phyloP scores from a whole-genome alignment of 192 early-diverging fungal species.

The Spizellomyces punctatus region DNA sequence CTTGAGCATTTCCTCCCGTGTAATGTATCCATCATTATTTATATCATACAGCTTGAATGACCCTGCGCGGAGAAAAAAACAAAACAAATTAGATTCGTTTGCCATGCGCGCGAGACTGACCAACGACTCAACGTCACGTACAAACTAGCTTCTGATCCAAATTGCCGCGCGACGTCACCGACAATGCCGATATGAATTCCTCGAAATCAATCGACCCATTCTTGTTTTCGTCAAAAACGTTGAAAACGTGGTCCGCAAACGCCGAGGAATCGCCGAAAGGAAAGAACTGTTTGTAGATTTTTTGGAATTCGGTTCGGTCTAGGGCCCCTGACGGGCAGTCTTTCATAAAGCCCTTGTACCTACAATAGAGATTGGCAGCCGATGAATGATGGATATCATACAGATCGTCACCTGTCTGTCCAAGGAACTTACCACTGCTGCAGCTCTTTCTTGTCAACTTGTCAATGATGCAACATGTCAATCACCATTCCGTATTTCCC shows the following conservation, averaged over 20 bases:
- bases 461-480: not conserved
- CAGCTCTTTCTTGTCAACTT: constrained; percentile 90
- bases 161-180: constrained; percentile 79
- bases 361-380: constrained; percentile 18
- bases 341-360: constrained; percentile 93
- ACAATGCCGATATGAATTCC: constrained; percentile 87
- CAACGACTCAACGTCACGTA: constrained; percentile 38
- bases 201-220: constrained; percentile 90
- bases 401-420: not conserved
- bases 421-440: constrained; percentile 75
- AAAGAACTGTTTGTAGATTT: constrained; percentile 95
- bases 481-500: not conserved
- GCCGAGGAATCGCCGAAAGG: constrained; percentile 92
- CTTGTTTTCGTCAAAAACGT: constrained; percentile 89
- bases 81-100: not conserved
- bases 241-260: constrained; percentile 90
- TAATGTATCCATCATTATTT: constrained; percentile 84
- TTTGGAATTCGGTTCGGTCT: constrained; percentile 82
- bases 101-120: not conserved
- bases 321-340: constrained; percentile 88
- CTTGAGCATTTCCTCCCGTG: constrained; percentile 83
- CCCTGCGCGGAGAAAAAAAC: constrained; percentile 43
- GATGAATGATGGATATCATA: not conserved
- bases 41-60: constrained; percentile 91
- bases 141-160: constrained; percentile 85